These are phyloP conservation scores for Piloderma croceum DNA, from an alignment of 768 basidiomycete species.

Conservation along the genomic window DNA sequence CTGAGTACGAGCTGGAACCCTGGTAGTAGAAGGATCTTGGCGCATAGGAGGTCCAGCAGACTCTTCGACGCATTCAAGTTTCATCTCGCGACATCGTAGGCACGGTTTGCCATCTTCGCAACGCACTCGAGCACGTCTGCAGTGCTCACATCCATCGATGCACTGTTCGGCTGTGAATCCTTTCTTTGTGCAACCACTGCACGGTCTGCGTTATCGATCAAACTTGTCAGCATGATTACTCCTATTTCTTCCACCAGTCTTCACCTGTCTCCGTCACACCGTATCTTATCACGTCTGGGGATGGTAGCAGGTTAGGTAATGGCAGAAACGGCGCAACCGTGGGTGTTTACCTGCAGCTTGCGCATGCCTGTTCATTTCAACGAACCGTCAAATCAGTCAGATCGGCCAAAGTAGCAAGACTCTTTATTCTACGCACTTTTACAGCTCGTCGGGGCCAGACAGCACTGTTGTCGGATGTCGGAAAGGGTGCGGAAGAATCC, in stretches of 20 bases:
- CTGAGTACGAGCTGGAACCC: slow-evolving; percentile 18
- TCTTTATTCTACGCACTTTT: too few species aligned
- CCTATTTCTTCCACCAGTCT: slow-evolving; percentile 11
- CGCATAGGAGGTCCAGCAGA: slow-evolving; percentile 17
- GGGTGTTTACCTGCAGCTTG: not conserved
- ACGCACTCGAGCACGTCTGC: slow-evolving; percentile 45
- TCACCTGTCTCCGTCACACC: slow-evolving; percentile 52
- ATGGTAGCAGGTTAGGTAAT: slow-evolving; percentile 5
- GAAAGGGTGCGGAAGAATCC: too few species aligned
- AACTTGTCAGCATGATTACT: slow-evolving; percentile 1
- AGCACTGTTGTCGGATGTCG: too few species aligned
- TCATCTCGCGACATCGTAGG: slow-evolving; percentile 27
- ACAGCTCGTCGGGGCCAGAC: too few species aligned
- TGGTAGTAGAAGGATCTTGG: slow-evolving; percentile 17
- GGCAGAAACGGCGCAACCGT: not conserved
- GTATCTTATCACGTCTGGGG: slow-evolving; percentile 54
- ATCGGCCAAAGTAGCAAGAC: too few species aligned
- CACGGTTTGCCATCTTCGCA: slow-evolving; percentile 36
- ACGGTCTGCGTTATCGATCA: slow-evolving; percentile 38
- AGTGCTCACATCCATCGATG: slow-evolving; percentile 56
- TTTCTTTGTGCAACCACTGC: slow-evolving; percentile 51
- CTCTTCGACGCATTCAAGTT: slow-evolving; percentile 45
- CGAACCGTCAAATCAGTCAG: slow-evolving; percentile 1
- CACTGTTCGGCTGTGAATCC: slow-evolving; percentile 48
- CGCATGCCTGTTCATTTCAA: not conserved